Evolutionary conservation across 2,329 filamentous ascomycete species (phyloP).

Genomic region (Dendrostoma leiphaemia): DNA sequence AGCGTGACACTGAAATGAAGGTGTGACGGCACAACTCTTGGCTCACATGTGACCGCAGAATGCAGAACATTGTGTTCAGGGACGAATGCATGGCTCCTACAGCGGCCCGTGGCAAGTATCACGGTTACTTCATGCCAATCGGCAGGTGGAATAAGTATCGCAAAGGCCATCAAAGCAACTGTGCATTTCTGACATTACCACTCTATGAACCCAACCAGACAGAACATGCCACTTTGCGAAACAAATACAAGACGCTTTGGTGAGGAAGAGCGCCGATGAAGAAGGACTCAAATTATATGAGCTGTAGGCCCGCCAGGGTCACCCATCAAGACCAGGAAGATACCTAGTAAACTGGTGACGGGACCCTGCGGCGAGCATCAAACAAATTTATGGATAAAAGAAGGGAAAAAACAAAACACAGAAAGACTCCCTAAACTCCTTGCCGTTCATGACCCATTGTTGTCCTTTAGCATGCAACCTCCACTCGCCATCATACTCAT

Average conservation of each 20-base stretch:
- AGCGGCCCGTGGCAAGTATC: too few species aligned
- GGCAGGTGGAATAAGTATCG: too few species aligned
- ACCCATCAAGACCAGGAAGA: not conserved
- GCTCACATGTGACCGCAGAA: too few species aligned
- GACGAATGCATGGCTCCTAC: too few species aligned
- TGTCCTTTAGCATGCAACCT: conserved; percentile 12
- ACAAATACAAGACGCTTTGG: not conserved
- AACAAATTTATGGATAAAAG: not conserved
- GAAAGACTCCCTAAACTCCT: conserved; percentile 11
- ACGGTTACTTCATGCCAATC: too few species aligned
- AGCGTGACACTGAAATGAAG: too few species aligned
- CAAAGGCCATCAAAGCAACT: conserved; percentile 5
- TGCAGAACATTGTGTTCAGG: too few species aligned
- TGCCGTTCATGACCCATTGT: conserved; percentile 18
- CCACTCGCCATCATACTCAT: not conserved
- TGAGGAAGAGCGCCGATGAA: not conserved
- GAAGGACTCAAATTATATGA: too few species aligned
- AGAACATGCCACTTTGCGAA: conserved; percentile 1
- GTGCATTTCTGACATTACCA: conserved; percentile 10
- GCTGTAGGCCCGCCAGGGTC: too few species aligned
- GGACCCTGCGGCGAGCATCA: not conserved
- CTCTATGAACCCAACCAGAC: conserved; percentile 12
- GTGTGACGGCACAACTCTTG: too few species aligned
- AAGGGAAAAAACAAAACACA: not conserved
- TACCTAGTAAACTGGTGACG: too few species aligned